Evolutionary conservation across 495 filamentous ascomycete species (phyloP), one percentile per base, ranked within the genome.

Genomic region (Hypoxylon lienhwacheense): DNA sequence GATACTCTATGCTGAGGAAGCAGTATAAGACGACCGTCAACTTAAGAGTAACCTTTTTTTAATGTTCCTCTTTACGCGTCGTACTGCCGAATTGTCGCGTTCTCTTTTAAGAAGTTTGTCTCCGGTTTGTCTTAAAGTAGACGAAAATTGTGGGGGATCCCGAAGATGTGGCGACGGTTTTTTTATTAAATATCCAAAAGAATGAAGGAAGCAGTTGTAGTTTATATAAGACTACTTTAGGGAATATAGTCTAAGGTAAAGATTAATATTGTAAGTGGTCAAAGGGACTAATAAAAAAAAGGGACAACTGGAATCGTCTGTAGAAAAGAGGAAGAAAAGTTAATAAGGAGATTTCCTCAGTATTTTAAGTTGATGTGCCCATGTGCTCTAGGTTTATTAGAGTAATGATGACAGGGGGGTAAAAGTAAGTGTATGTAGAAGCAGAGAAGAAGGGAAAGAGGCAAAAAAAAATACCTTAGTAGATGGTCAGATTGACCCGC

Each of bases 401-500:
- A 51, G 34, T 46, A 32, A 52, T 55, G 36, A 52, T 55, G 52
- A 52, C 41, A 55, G 36, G 51, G 31, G 50, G 31, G 21, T 22
- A 12, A 40, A 10, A 43, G n/a, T n/a, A n/a, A n/a, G n/a, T n/a
- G n/a, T n/a, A n/a, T n/a, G n/a, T n/a, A n/a, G n/a, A n/a, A n/a
- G n/a, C n/a, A 45, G 49, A 46, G 46, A 31, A 8, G 22, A 33
- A 47, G 50, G 41, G 52, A 47, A 40, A 34, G 52, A 32, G 24
- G 28, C 10, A 21, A 41, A 61, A 60, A 50, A 42, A 41, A 61
- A 60, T 46, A 42, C 41, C 45, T 51, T 60, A 60, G 54, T 50
- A 60, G 49, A 59, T 60, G 57, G 41, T 20, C 43, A 53, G 48
- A 59, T 59, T 41, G 15, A 4, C 5, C 5, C 8, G 17, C 11